Conservation (phyloP, 2,329 filamentous ascomycete species). For the Ceratocystis harringtonii region DNA sequence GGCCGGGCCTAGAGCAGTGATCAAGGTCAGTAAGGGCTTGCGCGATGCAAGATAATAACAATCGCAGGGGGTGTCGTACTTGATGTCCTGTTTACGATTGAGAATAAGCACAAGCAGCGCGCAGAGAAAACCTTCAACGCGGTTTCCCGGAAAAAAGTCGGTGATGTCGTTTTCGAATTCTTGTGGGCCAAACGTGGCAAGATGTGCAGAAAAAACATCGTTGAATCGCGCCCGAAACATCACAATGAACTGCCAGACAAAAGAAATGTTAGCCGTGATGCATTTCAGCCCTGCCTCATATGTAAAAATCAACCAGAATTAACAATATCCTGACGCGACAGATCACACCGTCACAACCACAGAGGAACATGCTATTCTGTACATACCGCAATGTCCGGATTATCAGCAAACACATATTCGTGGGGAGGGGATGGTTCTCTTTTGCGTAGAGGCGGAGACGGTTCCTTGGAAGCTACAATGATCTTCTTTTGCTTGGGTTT, state of each 20-base stretch:
- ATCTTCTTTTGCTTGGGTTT: constrained; percentile 21
- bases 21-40: neutral
- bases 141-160: constrained; percentile 63
- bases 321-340: constrained; percentile 32
- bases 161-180: constrained; percentile 81
- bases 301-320: constrained; percentile 16
- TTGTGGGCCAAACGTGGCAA: constrained; percentile 83
- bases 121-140: constrained; percentile 78
- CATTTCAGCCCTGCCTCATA: neutral
- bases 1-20: constrained; percentile 52
- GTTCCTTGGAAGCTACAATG: constrained; percentile 27
- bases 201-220: constrained; percentile 74
- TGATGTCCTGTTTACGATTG: constrained; percentile 96
- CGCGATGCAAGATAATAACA: neutral
- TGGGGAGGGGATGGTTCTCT: constrained; percentile 78
- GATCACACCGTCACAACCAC: constrained; percentile 26
- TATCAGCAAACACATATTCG: constrained; percentile 79
- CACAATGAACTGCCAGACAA: constrained; percentile 63
- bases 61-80: constrained; percentile 45
- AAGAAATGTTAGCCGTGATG: constrained; percentile 23
- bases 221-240: constrained; percentile 94
- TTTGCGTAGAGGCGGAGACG: constrained; percentile 56
- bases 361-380: constrained; percentile 8
- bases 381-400: constrained; percentile 82
- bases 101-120: constrained; percentile 74